Conservation (phyloP, 331 rosid species). For the Cydonia oblonga region DNA sequence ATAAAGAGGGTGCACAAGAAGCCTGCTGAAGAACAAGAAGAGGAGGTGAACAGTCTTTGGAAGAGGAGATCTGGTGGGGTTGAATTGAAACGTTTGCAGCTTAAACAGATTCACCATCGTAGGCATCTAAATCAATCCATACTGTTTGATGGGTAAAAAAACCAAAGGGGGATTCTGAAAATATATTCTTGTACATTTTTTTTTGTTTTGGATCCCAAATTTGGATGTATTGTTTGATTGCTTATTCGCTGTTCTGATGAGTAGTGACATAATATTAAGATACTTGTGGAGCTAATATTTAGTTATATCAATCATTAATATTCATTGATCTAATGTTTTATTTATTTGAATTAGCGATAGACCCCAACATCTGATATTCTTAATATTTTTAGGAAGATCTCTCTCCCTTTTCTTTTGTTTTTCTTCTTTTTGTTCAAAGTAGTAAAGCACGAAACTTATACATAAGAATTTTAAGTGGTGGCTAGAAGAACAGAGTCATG, state of each 20-base stretch:
- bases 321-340: background rate
- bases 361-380: background rate
- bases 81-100: constrained; percentile 45
- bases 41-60: constrained; percentile 50
- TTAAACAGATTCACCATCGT: constrained; percentile 51
- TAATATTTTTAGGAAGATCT: background rate
- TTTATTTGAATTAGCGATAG: background rate
- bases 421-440: no score
- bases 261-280: background rate
- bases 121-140: constrained; percentile 50
- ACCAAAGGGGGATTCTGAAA: background rate
- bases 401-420: background rate
- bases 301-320: background rate
- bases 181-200: background rate
- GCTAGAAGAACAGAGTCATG: background rate
- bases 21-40: constrained; percentile 17
- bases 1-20: constrained; percentile 26
- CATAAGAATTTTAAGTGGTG: background rate
- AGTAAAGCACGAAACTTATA: background rate
- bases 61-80: constrained; percentile 69
- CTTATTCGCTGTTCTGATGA: background rate
- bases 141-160: constrained; percentile 36
- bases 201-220: background rate
- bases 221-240: background rate
- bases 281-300: background rate